Conservation (phyloP, 2,329 filamentous ascomycete genomes). For the Botryotinia convoluta region DNA sequence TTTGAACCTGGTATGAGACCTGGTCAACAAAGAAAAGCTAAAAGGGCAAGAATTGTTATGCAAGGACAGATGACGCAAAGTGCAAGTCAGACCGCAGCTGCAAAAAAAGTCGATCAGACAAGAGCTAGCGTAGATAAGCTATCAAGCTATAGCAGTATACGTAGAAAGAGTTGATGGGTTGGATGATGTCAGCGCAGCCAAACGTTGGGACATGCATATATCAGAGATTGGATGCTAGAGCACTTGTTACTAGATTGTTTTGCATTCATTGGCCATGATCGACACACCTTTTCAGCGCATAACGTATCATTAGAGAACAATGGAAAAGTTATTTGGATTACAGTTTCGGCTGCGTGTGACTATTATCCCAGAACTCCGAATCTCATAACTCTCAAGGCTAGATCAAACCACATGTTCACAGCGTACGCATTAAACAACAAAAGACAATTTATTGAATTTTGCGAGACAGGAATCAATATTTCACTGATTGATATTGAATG, state of each 20-base stretch:
- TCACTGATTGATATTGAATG: background rate
- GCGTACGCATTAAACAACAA: background rate
- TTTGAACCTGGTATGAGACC: background rate
- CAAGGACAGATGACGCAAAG: background rate
- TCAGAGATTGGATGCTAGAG: background rate
- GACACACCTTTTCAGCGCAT: background rate
- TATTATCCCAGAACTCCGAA: background rate
- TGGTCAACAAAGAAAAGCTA: background rate
- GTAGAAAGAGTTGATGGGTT: background rate
- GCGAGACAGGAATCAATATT: rapidly evolving
- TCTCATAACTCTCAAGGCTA: rapidly evolving
- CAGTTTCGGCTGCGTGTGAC: background rate
- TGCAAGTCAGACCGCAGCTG: background rate
- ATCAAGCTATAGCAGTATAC: background rate
- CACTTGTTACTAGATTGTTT: background rate
- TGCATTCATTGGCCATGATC: background rate
- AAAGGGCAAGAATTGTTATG: background rate
- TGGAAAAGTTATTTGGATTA: background rate
- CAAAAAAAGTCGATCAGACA: no score
- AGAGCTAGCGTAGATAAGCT: no score
- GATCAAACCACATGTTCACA: background rate
- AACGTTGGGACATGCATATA: background rate
- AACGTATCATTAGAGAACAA: background rate
- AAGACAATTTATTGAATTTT: background rate
- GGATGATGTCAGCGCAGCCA: background rate